Evolutionary conservation across 1,139 yeast species (phyloP), one percentile per base, ranked within the genome.

Genomic region (Zygosaccharomyces pseudobailii): DNA sequence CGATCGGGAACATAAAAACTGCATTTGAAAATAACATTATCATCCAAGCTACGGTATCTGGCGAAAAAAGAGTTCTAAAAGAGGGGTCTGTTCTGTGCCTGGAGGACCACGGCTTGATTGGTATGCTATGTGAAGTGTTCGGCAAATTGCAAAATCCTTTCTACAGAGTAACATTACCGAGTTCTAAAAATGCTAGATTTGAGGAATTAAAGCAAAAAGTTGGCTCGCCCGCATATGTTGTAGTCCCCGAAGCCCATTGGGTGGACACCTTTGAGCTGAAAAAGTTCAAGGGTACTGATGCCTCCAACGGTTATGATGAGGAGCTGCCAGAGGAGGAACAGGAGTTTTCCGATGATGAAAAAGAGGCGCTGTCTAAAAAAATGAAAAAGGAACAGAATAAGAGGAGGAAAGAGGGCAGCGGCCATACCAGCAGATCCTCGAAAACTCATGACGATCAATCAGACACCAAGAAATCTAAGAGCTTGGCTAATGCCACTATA

Each of bases 331-430:
- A 81, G 56, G 95, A 86, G 35, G 97, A 92, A 63, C 96, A 88
- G 63, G 97, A 92, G 59, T 92, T 84, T 45, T 87, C 96, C 0
- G 97, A 92, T 62, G 97, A 92, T 67, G 97, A 90, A 63, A 76
- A 76, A 56, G 97, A 90, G 51, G 68, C 70, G 48, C 65, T 58
- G 41, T 64, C 55, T 43, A 71, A 71, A 51, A 68, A 67, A 50
- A 62, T 62, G 43, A 80, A 79, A 59, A 87, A 81, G 58, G 73
- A 76, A 19, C 71, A 73, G 45, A 82, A 79, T 68, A 82, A 79
- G 62, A 78, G 73, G 56, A 75, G 73, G 56, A 75, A 72, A 54
- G 72, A 71, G 47, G 68, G 71, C 46, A 71, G 71, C 49, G 71
- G 66, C 44, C 69, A 13, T 2, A 13, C 2, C 1, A 2, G 17